Evolutionary conservation across 495 filamentous ascomycete genomes (phyloP).

Genomic region (Aspergillus indologenus): DNA sequence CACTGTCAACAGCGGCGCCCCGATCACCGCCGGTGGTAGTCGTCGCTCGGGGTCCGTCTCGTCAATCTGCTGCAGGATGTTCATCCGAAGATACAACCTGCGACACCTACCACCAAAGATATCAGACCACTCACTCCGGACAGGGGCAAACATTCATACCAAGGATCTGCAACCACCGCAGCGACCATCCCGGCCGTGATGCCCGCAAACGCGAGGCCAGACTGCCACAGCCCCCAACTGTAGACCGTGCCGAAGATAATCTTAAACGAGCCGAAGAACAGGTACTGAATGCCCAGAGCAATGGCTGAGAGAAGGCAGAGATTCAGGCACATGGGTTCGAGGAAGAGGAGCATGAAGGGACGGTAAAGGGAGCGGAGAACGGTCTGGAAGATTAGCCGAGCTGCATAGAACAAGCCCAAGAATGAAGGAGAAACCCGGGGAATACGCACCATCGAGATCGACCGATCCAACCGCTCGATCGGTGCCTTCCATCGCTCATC

Average conservation of each 20-base stretch:
- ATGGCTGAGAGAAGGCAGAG: constrained; percentile 77
- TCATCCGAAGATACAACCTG: neutral
- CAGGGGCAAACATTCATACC: neutral
- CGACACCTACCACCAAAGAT: neutral
- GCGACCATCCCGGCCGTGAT: neutral
- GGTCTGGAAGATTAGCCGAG: neutral
- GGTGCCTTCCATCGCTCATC: constrained; percentile 66
- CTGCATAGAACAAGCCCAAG: too few species aligned
- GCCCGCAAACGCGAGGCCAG: constrained; percentile 28
- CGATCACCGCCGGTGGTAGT: constrained; percentile 67
- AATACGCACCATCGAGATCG: constrained; percentile 15
- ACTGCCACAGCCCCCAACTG: constrained; percentile 66
- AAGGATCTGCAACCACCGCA: neutral
- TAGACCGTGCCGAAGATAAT: constrained; percentile 70
- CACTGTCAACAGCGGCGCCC: constrained; percentile 64
- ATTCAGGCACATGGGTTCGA: constrained; percentile 75
- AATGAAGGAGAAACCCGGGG: too few species aligned
- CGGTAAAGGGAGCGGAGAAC: constrained; percentile 57
- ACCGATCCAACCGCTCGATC: constrained; percentile 68
- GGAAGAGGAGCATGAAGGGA: constrained; percentile 72
- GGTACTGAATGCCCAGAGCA: constrained; percentile 75
- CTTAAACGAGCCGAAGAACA: constrained; percentile 84
- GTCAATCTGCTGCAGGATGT: constrained; percentile 13
- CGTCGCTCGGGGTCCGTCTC: constrained; percentile 62
- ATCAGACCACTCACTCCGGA: too few species aligned